Base-by-base conservation (phyloP, 2,329 filamentous ascomycete species). In the Beauveria brongniartii region DNA sequence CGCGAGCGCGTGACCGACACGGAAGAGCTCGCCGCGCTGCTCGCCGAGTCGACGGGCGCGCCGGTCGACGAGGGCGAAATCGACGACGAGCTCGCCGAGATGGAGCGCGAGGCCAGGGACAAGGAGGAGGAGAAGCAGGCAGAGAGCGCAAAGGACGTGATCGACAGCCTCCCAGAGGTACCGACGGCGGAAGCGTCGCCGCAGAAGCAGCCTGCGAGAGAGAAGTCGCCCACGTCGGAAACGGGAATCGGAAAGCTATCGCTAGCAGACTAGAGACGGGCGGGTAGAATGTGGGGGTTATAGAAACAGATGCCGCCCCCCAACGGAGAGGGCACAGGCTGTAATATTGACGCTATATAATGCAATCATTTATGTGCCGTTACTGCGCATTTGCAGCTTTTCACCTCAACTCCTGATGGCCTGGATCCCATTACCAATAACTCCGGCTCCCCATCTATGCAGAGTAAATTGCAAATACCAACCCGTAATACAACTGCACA, bases 31-130 rank as follows among this genome's bases (percentile, higher is more conserved):
- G 85, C 86, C 30, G 84, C 82, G 60, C 87, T 93, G 46, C 82
- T 97, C 64, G 85, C 86, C 57, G 91, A 94, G 66, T 67, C 70
- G 6, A 79, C 76, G 14, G 77, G 75, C 16, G 70, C 67, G 46
- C 73, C 72, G 1, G 78, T 96, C 37, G 91, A 96, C 71, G 92
- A 96, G 69, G 81, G 70, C 22, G 92, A 95, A 71, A 84, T 97
- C 60, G 92, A 97, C 66, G 89, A 93, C 63, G 93, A 97, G 76
- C 80, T 97, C 52, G 88, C 89, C 66, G 86, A 81, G 3, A 77
- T 99, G 76, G 86, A 92, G 74, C 77, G 71, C 40, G 79, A 84
- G 65, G 82, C 85, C 66, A 74, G 69, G 65, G 77, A 77, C 68
- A 81, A 82, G 69, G 80, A 84, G 61, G 76, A 78, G 62, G 75